Percentiles rank a stretch among this genome's conserved stretches.
Evolutionary conservation across 2,329 filamentous ascomycete species (phyloP).

Genomic region (Epichloe typhina): DNA sequence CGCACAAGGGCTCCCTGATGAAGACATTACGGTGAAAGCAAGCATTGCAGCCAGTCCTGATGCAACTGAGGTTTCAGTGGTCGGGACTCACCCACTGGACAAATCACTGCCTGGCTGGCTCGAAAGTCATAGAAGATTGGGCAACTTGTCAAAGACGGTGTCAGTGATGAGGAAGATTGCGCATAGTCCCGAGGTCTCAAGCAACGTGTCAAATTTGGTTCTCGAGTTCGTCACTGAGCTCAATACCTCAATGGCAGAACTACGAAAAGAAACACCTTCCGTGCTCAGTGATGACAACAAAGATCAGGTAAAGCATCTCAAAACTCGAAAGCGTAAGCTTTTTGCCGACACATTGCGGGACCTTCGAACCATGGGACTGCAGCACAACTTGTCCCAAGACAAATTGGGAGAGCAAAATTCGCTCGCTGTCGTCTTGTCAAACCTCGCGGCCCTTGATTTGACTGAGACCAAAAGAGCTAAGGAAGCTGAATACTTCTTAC

Average conservation of each 20-base stretch:
- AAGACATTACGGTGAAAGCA: conserved; percentile 14
- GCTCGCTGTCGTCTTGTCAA: conserved; percentile 54
- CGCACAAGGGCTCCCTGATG: conserved; percentile 45
- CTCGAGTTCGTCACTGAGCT: conserved; percentile 58
- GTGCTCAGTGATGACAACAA: conserved; percentile 82
- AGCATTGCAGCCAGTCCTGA: conserved; percentile 1
- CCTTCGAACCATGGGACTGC: conserved; percentile 79
- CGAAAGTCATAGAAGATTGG: conserved; percentile 49
- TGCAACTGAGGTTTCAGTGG: conserved; percentile 5
- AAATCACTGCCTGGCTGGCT: conserved; percentile 24
- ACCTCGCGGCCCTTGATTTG: conserved; percentile 29
- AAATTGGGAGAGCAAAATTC: conserved; percentile 62
- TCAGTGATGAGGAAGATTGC: conserved; percentile 60
- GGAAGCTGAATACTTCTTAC: conserved; percentile 57
- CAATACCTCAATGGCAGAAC: conserved; percentile 52
- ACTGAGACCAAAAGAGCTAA: conserved; percentile 11
- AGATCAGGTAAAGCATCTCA: conserved; percentile 71
- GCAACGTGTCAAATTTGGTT: conserved; percentile 47
- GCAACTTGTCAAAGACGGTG: conserved; percentile 55
- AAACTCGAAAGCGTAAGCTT: conserved; percentile 76
- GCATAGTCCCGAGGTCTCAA: conserved; percentile 33
- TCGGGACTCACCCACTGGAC: conserved; percentile 12
- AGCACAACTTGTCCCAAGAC: conserved; percentile 64
- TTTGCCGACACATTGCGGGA: conserved; percentile 80
- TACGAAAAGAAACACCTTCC: conserved; percentile 72